A percentile compares a stretch with the other conserved stretches of the same genome.
Evolutionary conservation across 306 rosid genomes (phyloP).

Genomic region (Prunus armeniaca): DNA sequence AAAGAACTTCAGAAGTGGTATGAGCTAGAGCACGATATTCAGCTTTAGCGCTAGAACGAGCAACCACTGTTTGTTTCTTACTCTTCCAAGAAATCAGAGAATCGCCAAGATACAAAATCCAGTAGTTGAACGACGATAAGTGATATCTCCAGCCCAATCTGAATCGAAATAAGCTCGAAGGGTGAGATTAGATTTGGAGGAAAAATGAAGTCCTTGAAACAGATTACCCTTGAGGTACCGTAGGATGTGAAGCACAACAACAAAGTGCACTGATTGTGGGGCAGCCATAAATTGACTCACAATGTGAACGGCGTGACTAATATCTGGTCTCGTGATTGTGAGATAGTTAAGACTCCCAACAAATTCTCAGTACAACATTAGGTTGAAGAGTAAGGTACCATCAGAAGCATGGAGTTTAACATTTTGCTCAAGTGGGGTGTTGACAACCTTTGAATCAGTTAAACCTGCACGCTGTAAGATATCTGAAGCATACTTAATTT

Average conservation of each 20-base stretch:
- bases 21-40: not conserved
- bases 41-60: not conserved
- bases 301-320: not conserved
- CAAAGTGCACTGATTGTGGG: no score
- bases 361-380: no score
- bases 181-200: no score
- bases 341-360: not conserved
- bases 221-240: no score
- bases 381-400: not conserved
- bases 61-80: not conserved
- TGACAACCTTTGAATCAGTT: not conserved
- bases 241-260: no score
- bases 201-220: no score
- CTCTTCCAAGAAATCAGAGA: not conserved
- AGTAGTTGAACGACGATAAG: no score
- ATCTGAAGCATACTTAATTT: not conserved
- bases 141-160: no score
- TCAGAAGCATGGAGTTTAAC: not conserved
- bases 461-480: not conserved
- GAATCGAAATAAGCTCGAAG: no score
- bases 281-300: not conserved
- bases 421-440: not conserved
- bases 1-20: not conserved
- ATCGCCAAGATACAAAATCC: not conserved
- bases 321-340: no score